Evolutionary conservation across 2,329 filamentous ascomycete genomes (phyloP).

Genomic region (Ceratocystis diversiconidia): DNA sequence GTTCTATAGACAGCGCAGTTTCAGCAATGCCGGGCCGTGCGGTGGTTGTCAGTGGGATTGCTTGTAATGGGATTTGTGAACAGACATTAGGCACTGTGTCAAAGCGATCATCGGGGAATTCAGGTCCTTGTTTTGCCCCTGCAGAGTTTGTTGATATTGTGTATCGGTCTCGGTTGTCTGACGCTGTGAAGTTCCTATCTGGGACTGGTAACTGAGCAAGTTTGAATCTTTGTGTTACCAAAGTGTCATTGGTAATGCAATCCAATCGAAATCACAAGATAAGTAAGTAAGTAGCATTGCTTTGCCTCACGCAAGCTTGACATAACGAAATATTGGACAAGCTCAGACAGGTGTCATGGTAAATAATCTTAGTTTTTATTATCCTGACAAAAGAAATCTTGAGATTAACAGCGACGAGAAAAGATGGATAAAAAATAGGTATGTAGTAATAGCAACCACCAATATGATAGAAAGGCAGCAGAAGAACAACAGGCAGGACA

Average conservation of each 20-base stretch:
- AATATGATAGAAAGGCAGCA: slow-evolving; percentile 1
- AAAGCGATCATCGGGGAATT: neutral
- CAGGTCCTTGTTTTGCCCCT: neutral
- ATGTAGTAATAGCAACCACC: neutral
- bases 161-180: neutral
- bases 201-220: neutral
- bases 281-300: too few relatives aligned
- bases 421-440: neutral
- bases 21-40: slow-evolving; percentile 9
- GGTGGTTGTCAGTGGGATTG: neutral
- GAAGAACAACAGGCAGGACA: neutral
- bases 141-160: neutral
- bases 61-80: neutral
- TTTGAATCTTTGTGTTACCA: slow-evolving; percentile 6
- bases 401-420: neutral
- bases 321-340: neutral
- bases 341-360: neutral
- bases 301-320: neutral
- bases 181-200: neutral
- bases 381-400: neutral
- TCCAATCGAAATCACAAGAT: neutral
- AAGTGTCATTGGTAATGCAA: neutral
- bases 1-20: slow-evolving; percentile 4
- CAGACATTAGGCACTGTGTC: neutral
- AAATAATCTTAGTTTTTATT: neutral